Base-by-base conservation (phyloP, 768 basidiomycete species). In the Glaciozyma martinii region DNA sequence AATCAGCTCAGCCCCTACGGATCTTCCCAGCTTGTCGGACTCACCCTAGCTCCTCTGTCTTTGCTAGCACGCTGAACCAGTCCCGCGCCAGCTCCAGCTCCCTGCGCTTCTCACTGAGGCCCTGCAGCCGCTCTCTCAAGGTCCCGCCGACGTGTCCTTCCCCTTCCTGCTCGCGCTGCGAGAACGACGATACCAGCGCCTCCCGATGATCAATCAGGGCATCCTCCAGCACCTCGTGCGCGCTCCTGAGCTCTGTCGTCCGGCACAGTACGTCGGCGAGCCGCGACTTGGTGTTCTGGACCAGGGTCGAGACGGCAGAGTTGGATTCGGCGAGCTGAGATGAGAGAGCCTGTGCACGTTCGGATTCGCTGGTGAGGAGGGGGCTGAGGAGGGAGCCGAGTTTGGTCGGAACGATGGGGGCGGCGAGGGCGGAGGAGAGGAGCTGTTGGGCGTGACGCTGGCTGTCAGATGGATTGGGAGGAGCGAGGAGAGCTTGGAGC, bases 71-170 rank as follows among this genome's bases (percentile, higher is more conserved):
- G 57, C 83, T 82, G 15, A 88, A 84, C 76, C 94, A 95, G 30
- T 81, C 80, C 71, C 84, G 84, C 27, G 91, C 84, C 65, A 82
- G 83, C 71, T 88, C 81, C 46, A 95, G 80, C 72, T 90, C 86
- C 74, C 84, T 85, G 71, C 94, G 72, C 72, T 82, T 84, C 54
- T 84, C 80, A 72, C 93, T 89, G 68, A 93, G 76, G 0, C 80
- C 82, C 74, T 94, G 89, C 65, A 97, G 80, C 53, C 89, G 86
- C 75, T 91, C 87, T 15, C 94, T 79, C 7, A 98, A 77, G 0
- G 86, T 89, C 19, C 15, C 42, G 43, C 44, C 50, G 21, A 15
- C 44, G n/a, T 29, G n/a, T n/a, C 56, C 61, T 19, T 55, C 46
- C 6, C 47, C 25, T n/a, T 42, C 67, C 18, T 56, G 37, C 1